A percentile compares a stretch with the other conserved stretches of the same genome.
phyloP scores from a whole-genome alignment of 495 filamentous ascomycete species.

The Xylaria sp. region DNA sequence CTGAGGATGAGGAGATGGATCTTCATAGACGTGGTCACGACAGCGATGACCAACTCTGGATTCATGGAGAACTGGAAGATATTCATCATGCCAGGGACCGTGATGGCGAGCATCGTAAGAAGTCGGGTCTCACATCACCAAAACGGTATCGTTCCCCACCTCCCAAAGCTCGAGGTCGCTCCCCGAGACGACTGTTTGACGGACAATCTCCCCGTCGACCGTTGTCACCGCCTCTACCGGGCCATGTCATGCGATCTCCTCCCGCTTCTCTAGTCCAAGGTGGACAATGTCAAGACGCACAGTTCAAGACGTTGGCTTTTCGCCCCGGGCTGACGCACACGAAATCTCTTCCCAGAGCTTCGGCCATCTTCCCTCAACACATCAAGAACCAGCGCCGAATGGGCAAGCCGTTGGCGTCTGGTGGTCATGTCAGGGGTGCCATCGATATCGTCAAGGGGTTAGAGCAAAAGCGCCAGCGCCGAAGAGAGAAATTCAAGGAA shows the following conservation, averaged over 20 bases:
- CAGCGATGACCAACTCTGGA: conserved; percentile 64
- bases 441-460: conserved; percentile 98
- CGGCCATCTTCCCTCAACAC: conserved; percentile 70
- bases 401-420: conserved; percentile 37
- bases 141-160: conserved; percentile 55
- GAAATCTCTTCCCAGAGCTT: conserved; percentile 78
- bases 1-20: conserved; percentile 78
- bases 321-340: conserved; percentile 70
- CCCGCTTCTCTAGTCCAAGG: conserved; percentile 48
- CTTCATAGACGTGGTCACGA: conserved; percentile 58
- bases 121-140: conserved; percentile 44
- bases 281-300: conserved; percentile 43
- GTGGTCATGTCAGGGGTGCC: conserved; percentile 75
- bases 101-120: conserved; percentile 47
- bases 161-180: conserved; percentile 54
- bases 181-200: conserved; percentile 67
- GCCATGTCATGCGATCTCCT: conserved; percentile 50
- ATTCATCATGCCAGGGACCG: conserved; percentile 48
- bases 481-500: conserved; percentile 78
- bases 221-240: conserved; percentile 65
- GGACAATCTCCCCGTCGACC: conserved; percentile 72
- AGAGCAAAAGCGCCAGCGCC: conserved; percentile 89
- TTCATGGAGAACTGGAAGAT: conserved; percentile 65
- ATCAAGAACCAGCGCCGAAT: conserved; percentile 43
- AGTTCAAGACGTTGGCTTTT: conserved; percentile 67